Evolutionary conservation across 73 alveolate species (phyloP).

Genomic region (Paramecium octaurelia): DNA sequence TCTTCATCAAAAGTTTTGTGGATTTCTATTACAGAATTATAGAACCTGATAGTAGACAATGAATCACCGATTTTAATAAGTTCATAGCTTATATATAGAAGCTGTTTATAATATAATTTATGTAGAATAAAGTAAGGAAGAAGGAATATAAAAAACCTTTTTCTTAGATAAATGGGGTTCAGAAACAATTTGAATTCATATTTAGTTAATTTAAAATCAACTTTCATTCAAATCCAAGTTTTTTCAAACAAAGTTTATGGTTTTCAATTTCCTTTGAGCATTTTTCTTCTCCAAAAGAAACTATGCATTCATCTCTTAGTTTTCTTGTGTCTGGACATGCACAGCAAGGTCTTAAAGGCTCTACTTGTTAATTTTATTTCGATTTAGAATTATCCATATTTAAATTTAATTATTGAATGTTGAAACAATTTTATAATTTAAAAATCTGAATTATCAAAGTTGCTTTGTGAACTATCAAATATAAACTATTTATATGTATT

Average conservation of each 20-base stretch:
- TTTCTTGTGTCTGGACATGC: constrained; percentile 69
- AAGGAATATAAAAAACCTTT: not conserved
- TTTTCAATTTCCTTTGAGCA: constrained; percentile 62
- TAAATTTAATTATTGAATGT: constrained; percentile 16
- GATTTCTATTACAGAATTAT: not conserved
- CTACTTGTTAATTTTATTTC: not conserved
- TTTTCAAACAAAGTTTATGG: constrained; percentile 65
- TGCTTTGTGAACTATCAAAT: not conserved
- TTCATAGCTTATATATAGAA: not conserved
- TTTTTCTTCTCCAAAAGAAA: constrained; percentile 62
- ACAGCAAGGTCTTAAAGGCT: constrained; percentile 68
- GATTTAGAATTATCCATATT: constrained; percentile 26
- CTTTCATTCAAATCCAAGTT: constrained; percentile 60
- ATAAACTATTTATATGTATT: not conserved
- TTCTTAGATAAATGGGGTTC: not conserved
- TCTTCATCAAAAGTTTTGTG: not conserved
- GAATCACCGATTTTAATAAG: not conserved
- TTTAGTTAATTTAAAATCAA: not conserved
- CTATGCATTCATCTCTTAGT: constrained; percentile 70
- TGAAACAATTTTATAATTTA: not conserved
- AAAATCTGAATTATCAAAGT: not conserved
- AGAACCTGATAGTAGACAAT: not conserved
- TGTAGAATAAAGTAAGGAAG: not conserved
- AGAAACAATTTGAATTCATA: not conserved
- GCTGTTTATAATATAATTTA: not conserved